These are phyloP conservation scores for Cordyceps farinosa DNA, from an alignment of 2,329 filamentous ascomycete species.

Conservation along the genomic window DNA sequence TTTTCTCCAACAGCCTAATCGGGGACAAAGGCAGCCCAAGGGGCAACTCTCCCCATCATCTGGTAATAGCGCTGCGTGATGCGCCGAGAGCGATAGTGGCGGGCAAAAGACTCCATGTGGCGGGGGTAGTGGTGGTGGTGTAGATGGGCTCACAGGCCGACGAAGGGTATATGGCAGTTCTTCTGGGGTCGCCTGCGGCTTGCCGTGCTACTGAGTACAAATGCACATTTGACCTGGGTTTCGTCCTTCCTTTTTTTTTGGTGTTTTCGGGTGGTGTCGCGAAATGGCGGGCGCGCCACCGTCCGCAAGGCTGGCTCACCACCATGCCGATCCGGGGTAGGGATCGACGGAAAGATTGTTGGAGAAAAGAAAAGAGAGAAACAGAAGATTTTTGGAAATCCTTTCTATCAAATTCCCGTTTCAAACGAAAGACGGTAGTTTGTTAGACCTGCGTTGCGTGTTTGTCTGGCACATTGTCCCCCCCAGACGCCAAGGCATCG, in stretches of 20 bases:
- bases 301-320: too few relatives aligned
- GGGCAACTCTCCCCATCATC: neutral
- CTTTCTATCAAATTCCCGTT: too few relatives aligned
- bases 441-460: too few relatives aligned
- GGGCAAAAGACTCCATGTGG: neutral
- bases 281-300: neutral
- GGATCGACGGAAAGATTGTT: neutral
- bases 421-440: too few relatives aligned
- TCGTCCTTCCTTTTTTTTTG: too few relatives aligned
- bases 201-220: neutral
- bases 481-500: too few relatives aligned
- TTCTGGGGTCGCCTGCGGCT: too few relatives aligned
- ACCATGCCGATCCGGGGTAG: neutral
- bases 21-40: neutral
- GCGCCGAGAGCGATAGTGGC: neutral
- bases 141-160: neutral
- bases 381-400: too few relatives aligned
- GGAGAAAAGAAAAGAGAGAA: neutral
- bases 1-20: slow-evolving; percentile 1
- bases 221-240: neutral
- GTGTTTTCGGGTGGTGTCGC: neutral
- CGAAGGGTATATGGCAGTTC: too few relatives aligned
- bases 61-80: slow-evolving; percentile 7
- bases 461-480: too few relatives aligned
- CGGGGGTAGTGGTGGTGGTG: neutral